Evolutionary conservation across 2,329 filamentous ascomycete genomes (phyloP).

Genomic region (Colletotrichum filicis): DNA sequence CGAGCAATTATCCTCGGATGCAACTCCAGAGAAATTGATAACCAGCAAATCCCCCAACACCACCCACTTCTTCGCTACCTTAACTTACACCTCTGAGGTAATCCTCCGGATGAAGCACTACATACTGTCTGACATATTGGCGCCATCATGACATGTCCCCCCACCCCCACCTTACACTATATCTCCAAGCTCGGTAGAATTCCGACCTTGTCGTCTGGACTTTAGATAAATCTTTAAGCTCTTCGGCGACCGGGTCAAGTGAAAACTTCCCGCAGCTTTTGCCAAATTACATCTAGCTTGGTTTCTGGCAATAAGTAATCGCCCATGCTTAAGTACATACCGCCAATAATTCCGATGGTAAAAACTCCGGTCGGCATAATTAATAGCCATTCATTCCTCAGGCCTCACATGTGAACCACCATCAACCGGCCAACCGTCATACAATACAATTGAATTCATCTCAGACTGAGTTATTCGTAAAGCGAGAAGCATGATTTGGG

Average conservation of each 20-base stretch:
- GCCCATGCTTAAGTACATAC: no score
- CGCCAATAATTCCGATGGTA: no score
- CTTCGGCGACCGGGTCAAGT: not conserved
- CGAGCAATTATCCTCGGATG: not conserved
- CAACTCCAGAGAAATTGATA: not conserved
- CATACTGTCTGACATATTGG: not conserved
- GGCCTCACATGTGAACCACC: not conserved
- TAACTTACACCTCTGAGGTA: no score
- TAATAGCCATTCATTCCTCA: not conserved
- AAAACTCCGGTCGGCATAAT: not conserved
- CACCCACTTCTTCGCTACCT: not conserved
- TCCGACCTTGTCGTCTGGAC: not conserved
- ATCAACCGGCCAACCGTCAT: slow-evolving; percentile 12
- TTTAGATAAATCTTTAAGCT: not conserved
- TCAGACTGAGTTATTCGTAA: slow-evolving; percentile 28
- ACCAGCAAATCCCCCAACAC: not conserved
- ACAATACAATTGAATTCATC: slow-evolving; percentile 33
- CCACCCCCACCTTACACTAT: not conserved
- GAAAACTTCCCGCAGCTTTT: not conserved
- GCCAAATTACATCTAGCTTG: not conserved
- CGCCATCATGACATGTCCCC: not conserved
- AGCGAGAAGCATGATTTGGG: not conserved
- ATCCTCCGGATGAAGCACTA: not conserved
- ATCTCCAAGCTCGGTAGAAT: not conserved
- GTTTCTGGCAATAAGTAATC: not conserved